A percentile compares a stretch with the other conserved stretches of the same genome.
Evolutionary conservation across 129 eudicot genomes (phyloP).

Genomic region (Smallanthus sonchifolius): DNA sequence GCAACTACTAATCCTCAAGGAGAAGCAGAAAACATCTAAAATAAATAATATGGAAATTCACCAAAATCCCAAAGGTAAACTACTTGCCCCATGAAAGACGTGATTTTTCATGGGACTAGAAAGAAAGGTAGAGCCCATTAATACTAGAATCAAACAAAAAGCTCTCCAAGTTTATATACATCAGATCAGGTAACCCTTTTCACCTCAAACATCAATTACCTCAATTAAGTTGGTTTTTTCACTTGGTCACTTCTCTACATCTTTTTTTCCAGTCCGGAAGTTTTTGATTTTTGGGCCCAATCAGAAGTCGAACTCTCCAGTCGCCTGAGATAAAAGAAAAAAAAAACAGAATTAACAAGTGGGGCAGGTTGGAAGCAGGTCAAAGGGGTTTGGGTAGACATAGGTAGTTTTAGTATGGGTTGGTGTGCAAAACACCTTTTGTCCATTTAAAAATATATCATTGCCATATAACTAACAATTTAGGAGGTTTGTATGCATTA

Average conservation of each 20-base stretch:
- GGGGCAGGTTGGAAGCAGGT: background rate
- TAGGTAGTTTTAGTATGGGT: background rate
- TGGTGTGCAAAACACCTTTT: background rate
- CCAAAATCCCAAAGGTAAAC: slow-evolving; percentile 37
- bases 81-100: slow-evolving; percentile 30
- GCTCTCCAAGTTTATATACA: slow-evolving; percentile 62
- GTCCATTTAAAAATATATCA: background rate
- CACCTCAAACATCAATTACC: slow-evolving; percentile 35
- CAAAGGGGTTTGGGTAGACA: background rate
- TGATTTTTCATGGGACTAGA: slow-evolving; percentile 26
- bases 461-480: background rate
- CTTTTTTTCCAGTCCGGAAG: background rate
- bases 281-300: slow-evolving; percentile 14
- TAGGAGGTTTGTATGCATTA: background rate
- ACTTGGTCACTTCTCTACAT: slow-evolving; percentile 21
- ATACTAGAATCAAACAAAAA: slow-evolving; percentile 40
- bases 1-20: background rate
- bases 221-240: slow-evolving; percentile 20
- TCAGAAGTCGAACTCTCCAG: slow-evolving; percentile 95
- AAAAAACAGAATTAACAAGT: background rate
- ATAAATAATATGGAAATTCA: slow-evolving; percentile 23
- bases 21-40: background rate
- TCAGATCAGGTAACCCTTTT: slow-evolving; percentile 50
- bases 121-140: slow-evolving; percentile 34
- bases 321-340: slow-evolving; percentile 53